Base-by-base conservation (phyloP, 108 stramenopile species). In the Parmales sp. region DNA sequence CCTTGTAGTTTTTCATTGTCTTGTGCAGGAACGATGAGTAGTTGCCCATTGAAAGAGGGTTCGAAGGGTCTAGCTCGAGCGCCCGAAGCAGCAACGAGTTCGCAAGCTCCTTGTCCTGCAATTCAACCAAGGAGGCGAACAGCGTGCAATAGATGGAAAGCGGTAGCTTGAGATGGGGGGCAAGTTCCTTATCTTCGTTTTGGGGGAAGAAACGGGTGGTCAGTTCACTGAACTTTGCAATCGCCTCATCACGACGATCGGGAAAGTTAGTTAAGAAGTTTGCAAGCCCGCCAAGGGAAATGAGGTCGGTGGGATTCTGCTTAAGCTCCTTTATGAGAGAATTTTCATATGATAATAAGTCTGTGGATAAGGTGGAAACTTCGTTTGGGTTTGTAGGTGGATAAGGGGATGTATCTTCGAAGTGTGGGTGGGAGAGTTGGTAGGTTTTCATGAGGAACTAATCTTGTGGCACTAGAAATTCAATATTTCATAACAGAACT, bases 1-100 rank as follows among this genome's bases (percentile, higher is more conserved):
- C 19, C 0, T 69, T 44, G 20, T 31, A 63, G 36, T 69, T 16
- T 5, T 60, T 23, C 38, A 19, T 9, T 19, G 16, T 20, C 6
- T 28, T n/a, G 37, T 69, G 69, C 0, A 70, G 38, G 11, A 69
- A 74, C 0, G 37, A 1, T 1, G 74, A 26, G 28, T 31, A 51
- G 41, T 69, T 51, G 49, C 51, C 51, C 1, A 74, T 23, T 16
- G 29, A 8, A 28, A 7, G 1, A 25, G 44, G 66, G 28, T 45
- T 28, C 0, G 31, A 18, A 1, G 26, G 44, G 6, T 45, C 39
- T 34, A 9, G 34, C n/a, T 18, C 29, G 44, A 39, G 4, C 16
- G 34, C 28, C n/a, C 16, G 18, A 31, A 36, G n/a, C 29, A 34
- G 18, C 39, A 60, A 60, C 26, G 13, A 9, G 3, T 5, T 16